Conservation (phyloP, 2,329 filamentous ascomycete genomes). For the Leptographium wingfieldii region DNA sequence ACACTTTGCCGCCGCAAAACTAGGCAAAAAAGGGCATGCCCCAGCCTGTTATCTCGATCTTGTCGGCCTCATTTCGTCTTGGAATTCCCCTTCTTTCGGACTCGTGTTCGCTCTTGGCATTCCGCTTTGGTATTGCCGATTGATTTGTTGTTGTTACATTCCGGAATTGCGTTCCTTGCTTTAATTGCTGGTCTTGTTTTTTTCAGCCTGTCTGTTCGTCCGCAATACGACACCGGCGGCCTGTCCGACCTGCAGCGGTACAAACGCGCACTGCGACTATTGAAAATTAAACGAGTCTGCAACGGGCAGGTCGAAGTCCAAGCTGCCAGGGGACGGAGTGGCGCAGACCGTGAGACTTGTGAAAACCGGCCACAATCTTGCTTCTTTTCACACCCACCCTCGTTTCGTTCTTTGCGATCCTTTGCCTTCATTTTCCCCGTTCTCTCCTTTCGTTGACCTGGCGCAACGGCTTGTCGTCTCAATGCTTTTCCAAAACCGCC, state of each 20-base stretch:
- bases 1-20: background rate
- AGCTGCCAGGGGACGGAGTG: background rate
- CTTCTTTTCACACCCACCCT: background rate
- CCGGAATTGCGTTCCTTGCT: background rate
- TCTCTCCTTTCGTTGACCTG: background rate
- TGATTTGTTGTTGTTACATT: background rate
- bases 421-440: background rate
- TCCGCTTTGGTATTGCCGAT: background rate
- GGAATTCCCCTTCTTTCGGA: background rate
- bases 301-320: background rate
- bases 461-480: background rate
- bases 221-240: background rate
- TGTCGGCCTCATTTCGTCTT: background rate
- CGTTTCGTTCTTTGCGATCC: background rate
- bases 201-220: background rate
- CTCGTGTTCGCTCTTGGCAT: background rate
- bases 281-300: background rate
- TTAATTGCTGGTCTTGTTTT: background rate
- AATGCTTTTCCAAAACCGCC: background rate
- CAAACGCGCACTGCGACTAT: background rate
- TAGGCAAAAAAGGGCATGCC: background rate
- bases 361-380: no score
- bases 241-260: background rate
- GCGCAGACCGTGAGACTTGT: background rate
- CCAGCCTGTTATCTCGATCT: background rate